Base-by-base conservation (phyloP, 768 basidiomycete species). In the Filobasidium floriforme region DNA sequence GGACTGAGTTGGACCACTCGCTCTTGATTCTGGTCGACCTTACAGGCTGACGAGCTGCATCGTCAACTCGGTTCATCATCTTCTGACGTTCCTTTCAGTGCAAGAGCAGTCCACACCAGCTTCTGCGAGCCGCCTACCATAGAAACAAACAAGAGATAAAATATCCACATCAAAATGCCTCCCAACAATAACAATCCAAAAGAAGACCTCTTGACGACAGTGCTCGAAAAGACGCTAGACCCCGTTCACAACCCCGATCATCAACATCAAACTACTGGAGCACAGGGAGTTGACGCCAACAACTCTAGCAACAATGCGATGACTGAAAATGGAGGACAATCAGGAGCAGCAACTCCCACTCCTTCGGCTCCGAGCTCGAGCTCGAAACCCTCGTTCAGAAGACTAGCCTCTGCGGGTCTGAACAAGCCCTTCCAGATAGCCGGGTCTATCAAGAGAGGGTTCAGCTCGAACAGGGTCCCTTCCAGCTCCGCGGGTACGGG, bases 361-460 rank as follows among this genome's bases (percentile, higher is more conserved):
- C 43, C 43, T 44, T 3, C 22, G 18, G 46, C 46, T 3, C 46
- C 15, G 18, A 22, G 46, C 46, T 15, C 46, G 22, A 49, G 18
- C 46, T 49, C 46, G 46, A 49, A 57, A 28, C 54, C 54, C 14
- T 22, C 54, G 12, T 57, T 24, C 29, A 22, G 29, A 32, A 57
- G 54, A 24, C 24, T 57, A 15, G 54, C 54, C 24, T 57, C 54
- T 24, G 54, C 54, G 4, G 54, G 19, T 15, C 15, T 22, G 26
- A 57, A 26, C 54, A 32, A 24, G 7, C 54, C 54, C 6, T 57
- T 57, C 19, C 54, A 57, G 54, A 22, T 57, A 6, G 54, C 54
- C 22, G 54, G 54, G 26, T 57, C 54, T 22, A 22, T 57, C 54
- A 57, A 57, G 26, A 22, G 54, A 6, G 54, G 54, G 54, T 28